Base-by-base conservation (phyloP, 2,329 filamentous ascomycete species). In the Colletotrichum australisinense region DNA sequence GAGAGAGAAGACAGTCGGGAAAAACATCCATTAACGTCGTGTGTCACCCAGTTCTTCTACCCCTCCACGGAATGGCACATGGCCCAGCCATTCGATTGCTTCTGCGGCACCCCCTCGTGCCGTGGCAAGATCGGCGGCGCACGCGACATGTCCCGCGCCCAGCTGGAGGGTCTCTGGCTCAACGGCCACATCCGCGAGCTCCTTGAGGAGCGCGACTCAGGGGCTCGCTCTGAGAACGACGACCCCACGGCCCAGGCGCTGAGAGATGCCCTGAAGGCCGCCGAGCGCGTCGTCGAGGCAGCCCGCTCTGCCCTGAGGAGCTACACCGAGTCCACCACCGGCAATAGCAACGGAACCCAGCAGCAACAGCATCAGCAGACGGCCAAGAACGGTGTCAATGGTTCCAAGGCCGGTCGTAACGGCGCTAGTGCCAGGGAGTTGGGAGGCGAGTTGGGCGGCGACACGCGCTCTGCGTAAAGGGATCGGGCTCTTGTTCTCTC, bases 1-100 rank as follows among this genome's bases (percentile, higher is more conserved):
- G 55, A 19, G 8, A 26, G 7, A 24, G 19, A 30, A 7, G 55
- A 16, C 6, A 32, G 7, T 11, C 16, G 55, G 8, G 19, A 9
- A n/a, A n/a, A 38, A 9, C n/a, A 30, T 32, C 16, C 32, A 42
- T 32, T 35, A 22, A 59, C 35, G 32, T 4, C 42, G 19, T 49
- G 19, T 49, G 8, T n/a, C 42, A 49, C 16, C 16, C n/a, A 89
- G 79, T 94, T 94, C 84, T 94, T 94, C 83, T 94, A 94, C 77
- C 92, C 93, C 4, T 93, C 91, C 67, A 94, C 92, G 1, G 93
- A 94, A 82, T 94, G 92, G 92, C 78, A 86, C 78, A 94, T 94
- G 92, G 90, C 90, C 38, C 92, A 94, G 84, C 87, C 91, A 4
- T 94, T 94, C 79, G 83, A 88, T 73, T 94, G 93, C 80, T 84